A percentile compares a stretch with the other conserved stretches of the same genome.
phyloP scores from a whole-genome alignment of 352 stramenopile species.

The Plasmopara muralis region DNA sequence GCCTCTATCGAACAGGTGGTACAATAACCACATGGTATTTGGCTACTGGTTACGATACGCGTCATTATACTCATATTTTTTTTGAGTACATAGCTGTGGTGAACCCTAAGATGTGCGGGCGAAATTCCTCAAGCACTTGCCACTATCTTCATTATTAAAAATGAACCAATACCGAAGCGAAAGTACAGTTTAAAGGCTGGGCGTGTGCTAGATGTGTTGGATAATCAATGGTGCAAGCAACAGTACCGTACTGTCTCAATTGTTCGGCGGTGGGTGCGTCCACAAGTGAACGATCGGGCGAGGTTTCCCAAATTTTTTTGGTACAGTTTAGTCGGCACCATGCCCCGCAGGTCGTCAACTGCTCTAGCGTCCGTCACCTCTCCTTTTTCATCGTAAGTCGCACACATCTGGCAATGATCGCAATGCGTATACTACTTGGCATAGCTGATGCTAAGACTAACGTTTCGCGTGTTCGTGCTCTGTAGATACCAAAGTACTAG shows the following conservation, averaged over 20 bases:
- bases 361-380: constrained; percentile 17
- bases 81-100: too few species aligned
- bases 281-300: not conserved
- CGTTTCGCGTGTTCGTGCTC: not conserved
- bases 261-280: not conserved
- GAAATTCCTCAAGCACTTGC: too few species aligned
- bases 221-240: too few species aligned
- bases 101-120: too few species aligned
- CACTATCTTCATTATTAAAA: too few species aligned
- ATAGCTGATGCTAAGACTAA: constrained; percentile 8
- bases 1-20: too few species aligned
- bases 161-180: too few species aligned
- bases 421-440: constrained; percentile 1
- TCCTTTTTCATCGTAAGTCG: constrained; percentile 20
- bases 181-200: too few species aligned
- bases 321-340: constrained; percentile 22
- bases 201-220: too few species aligned
- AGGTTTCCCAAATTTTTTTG: not conserved
- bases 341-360: constrained; percentile 26
- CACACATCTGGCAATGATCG: constrained; percentile 17
- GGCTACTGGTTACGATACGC: too few species aligned
- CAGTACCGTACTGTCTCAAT: not conserved
- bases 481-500: constrained; percentile 21
- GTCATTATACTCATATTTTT: too few species aligned
- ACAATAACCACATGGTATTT: too few species aligned